Percentiles rank a stretch among this genome's conserved stretches.
Conservation (phyloP, 495 filamentous ascomycete genomes). For the Annulohypoxylon stygium region DNA sequence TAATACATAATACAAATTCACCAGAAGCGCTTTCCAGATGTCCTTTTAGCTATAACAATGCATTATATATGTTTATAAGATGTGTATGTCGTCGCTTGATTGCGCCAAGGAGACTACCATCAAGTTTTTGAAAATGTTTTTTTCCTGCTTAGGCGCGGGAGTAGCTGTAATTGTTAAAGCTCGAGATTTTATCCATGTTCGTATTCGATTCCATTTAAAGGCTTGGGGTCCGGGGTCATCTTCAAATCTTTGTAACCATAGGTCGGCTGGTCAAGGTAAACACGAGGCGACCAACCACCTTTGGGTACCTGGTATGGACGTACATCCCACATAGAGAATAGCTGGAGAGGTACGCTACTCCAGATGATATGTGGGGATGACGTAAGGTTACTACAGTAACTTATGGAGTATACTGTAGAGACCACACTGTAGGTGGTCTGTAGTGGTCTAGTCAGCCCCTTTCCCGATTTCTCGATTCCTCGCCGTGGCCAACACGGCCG, state of each 20-base stretch:
- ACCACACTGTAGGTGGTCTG: conserved; percentile 20
- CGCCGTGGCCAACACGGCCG: conserved; percentile 27
- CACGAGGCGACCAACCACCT: conserved; percentile 32
- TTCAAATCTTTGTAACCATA: conserved; percentile 23
- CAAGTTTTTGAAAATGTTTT: conserved; percentile 11
- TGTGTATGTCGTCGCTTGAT: conserved; percentile 1
- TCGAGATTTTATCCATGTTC: conserved; percentile 20
- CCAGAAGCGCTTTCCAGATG: background rate
- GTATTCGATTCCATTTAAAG: conserved; percentile 44
- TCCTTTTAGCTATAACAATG: background rate
- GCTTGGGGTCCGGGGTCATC: conserved; percentile 15
- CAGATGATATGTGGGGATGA: conserved; percentile 29
- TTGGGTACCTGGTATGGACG: conserved; percentile 10
- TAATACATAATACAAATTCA: background rate
- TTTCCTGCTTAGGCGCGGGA: conserved; percentile 25
- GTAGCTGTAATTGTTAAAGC: conserved; percentile 22
- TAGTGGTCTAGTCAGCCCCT: conserved; percentile 17
- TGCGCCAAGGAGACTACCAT: background rate
- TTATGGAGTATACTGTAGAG: conserved; percentile 17
- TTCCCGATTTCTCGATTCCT: conserved; percentile 37
- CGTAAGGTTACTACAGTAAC: conserved; percentile 39
- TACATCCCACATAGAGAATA: conserved; percentile 19
- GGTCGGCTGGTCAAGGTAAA: conserved; percentile 33
- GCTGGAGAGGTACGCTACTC: conserved; percentile 12
- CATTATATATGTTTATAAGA: background rate